Base-by-base conservation (phyloP, 257 asterid species). In the Echium plantagineum region DNA sequence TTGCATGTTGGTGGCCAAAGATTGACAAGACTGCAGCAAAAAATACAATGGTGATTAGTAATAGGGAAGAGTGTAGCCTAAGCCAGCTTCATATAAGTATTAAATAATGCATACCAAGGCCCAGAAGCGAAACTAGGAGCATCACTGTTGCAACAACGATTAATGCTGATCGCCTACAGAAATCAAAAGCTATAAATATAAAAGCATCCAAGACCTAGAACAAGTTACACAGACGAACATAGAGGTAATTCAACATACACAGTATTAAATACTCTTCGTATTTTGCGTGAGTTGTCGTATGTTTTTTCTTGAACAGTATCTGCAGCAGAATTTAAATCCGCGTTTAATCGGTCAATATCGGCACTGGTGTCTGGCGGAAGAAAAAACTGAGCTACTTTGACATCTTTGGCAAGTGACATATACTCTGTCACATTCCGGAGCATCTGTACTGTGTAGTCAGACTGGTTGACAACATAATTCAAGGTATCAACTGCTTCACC, bases 401-500 rank as follows among this genome's bases (percentile, higher is more conserved):
- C 87, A 15, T 81, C 79, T 77, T 89, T 85, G 9, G 99, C 97
- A 52, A 93, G 79, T 7, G 80, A 68, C 73, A 93, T 69, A 60
- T 84, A 93, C 63, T 55, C 82, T 0, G 99, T 93, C 61, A 93
- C 94, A 24, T 93, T 93, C 66, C 91, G 78, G 55, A 93, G 86
- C 15, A 85, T 93, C 66, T 84, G 84, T 55, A 86, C 97, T 2
- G 94, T 84, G 81, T 78, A 93, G 69, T 89, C 95, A 7, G 99
- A 93, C 68, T 93, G 97, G 72, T 93, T 89, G 22, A 93, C 97
- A 5, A 93, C 99, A 57, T 76, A 93, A 16, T 77, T 75, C 66
- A 89, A 81, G 21, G 99, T 93, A 54, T 66, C 69, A 71, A 84
- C 56, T 59, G 95, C 86, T 78, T 93, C 97, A 18, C 73, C 82